Percentiles rank a stretch among this genome's conserved stretches.
Conservation (phyloP, 108 stramenopile genomes). For the Fistulifera pelliculosa region DNA sequence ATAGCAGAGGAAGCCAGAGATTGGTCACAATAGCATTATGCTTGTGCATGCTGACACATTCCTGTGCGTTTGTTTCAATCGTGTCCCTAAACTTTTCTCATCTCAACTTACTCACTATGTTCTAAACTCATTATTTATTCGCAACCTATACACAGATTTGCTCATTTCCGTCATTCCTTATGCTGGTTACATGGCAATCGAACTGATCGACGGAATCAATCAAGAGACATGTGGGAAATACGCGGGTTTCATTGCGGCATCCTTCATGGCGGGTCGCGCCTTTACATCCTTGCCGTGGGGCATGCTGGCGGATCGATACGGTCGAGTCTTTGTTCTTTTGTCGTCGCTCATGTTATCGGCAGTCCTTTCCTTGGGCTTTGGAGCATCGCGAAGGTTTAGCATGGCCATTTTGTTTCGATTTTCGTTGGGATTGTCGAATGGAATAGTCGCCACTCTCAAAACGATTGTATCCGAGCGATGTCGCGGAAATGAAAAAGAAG, state of each 20-base stretch:
- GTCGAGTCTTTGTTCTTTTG: conserved; percentile 42
- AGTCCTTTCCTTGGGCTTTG: conserved; percentile 48
- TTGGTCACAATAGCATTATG: no score
- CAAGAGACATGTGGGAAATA: conserved; percentile 50
- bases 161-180: conserved; percentile 59
- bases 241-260: conserved; percentile 52
- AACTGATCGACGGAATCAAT: conserved; percentile 23
- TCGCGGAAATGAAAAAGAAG: conserved; percentile 28
- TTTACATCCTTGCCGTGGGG: conserved; percentile 48
- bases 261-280: conserved; percentile 63
- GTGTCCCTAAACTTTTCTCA: no score
- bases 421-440: conserved; percentile 41
- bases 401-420: conserved; percentile 40
- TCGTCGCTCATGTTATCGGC: conserved; percentile 31
- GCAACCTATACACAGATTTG: not conserved
- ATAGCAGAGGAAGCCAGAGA: no score
- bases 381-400: conserved; percentile 32
- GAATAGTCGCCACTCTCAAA: conserved; percentile 44
- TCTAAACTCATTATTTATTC: no score
- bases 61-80: no score
- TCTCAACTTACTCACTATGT: no score
- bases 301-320: conserved; percentile 46
- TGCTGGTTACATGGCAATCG: conserved; percentile 50
- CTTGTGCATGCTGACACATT: no score
- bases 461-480: conserved; percentile 47